Evolutionary conservation across 192 early-diverging fungal genomes (phyloP).

Genomic region (Coemansia sp.): DNA sequence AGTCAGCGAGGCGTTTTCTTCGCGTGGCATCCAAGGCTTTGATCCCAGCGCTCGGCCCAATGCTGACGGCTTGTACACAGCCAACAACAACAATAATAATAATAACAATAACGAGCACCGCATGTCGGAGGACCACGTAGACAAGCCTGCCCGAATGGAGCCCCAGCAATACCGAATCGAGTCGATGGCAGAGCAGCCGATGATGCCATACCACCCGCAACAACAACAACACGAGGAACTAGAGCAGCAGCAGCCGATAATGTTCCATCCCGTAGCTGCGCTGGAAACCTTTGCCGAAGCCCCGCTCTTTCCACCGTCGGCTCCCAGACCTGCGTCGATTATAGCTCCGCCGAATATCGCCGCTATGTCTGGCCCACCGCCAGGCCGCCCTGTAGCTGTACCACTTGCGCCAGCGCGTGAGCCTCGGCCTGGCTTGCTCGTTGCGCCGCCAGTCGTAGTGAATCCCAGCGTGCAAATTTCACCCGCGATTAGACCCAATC

Average conservation of each 20-base stretch:
- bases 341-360: not conserved
- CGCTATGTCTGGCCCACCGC: constrained; percentile 6
- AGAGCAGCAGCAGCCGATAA: constrained; percentile 1
- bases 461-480: not conserved
- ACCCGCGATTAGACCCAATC: not conserved
- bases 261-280: not conserved
- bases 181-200: not conserved
- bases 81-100: constrained; percentile 6
- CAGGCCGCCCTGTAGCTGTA: constrained; percentile 14
- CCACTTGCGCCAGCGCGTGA: constrained; percentile 22
- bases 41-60: constrained; percentile 25
- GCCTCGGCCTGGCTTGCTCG: not conserved
- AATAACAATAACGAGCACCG: not conserved
- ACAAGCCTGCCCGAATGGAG: not conserved
- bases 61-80: constrained; percentile 21
- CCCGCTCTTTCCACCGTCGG: not conserved
- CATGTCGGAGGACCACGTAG: not conserved
- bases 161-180: not conserved
- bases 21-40: constrained; percentile 36
- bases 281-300: not conserved
- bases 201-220: constrained; percentile 4
- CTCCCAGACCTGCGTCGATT: not conserved
- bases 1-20: constrained; percentile 27
- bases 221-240: constrained; percentile 5
- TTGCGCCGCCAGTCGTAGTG: not conserved